Conservation (phyloP, 2,329 filamentous ascomycete genomes). For the Xylaria hypoxylon region DNA sequence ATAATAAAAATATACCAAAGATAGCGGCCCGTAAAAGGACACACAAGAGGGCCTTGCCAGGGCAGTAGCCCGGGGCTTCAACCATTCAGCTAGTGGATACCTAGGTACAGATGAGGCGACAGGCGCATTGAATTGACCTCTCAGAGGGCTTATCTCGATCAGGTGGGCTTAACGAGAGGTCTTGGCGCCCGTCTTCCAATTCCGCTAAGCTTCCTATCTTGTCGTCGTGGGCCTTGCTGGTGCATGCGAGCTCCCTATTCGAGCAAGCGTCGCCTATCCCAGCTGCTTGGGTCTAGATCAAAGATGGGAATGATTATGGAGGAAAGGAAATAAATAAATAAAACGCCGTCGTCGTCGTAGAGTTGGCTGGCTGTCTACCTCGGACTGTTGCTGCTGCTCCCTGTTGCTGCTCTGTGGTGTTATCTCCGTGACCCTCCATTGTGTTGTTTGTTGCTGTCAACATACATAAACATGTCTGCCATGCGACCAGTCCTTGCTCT, state of each 20-base stretch:
- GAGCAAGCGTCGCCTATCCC: slow-evolving; percentile 30
- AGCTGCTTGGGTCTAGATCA: slow-evolving; percentile 31
- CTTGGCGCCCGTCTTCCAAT: slow-evolving; percentile 18
- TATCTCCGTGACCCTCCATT: slow-evolving; percentile 15
- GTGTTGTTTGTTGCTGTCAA: slow-evolving; percentile 22
- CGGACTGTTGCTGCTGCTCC: background rate
- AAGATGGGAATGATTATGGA: slow-evolving; percentile 19
- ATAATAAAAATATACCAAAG: no score
- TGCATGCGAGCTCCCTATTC: slow-evolving; percentile 34
- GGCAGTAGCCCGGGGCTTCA: no score
- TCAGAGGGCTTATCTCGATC: slow-evolving; percentile 32
- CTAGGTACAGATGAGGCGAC: slow-evolving; percentile 10
- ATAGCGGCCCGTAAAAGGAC: no score
- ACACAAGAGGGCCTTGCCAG: no score
- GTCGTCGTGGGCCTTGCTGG: slow-evolving; percentile 22
- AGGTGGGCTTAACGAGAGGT: slow-evolving; percentile 20
- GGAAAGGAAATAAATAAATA: slow-evolving; percentile 27
- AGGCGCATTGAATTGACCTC: slow-evolving; percentile 30
- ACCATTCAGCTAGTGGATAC: no score
- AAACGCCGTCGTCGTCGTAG: background rate
- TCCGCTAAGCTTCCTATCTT: slow-evolving; percentile 36
- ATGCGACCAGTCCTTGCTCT: slow-evolving; percentile 44
- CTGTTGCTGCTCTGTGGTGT: background rate
- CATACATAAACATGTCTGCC: slow-evolving; percentile 38
- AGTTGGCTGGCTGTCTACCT: background rate